Conservation (phyloP, 768 basidiomycete species). For the Lactarius evosmus region DNA sequence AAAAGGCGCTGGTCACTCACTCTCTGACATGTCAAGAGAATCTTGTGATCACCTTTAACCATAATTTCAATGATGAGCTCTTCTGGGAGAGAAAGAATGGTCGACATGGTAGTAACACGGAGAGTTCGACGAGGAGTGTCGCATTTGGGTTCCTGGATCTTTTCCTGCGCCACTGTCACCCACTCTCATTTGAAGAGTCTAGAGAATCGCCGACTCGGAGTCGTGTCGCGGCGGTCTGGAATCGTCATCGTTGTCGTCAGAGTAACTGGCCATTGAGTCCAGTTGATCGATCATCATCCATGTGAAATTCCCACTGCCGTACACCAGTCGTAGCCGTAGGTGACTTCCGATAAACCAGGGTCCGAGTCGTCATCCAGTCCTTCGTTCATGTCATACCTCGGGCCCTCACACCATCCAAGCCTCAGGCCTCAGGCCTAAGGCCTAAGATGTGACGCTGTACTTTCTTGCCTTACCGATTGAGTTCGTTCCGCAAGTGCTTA, state of each 20-base stretch:
- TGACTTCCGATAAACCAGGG: too few species aligned
- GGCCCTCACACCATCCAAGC: too few species aligned
- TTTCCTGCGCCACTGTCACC: background rate
- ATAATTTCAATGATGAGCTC: slow-evolving; percentile 20
- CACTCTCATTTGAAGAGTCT: background rate
- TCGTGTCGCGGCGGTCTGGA: background rate
- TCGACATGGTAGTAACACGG: slow-evolving; percentile 8
- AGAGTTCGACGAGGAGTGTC: background rate
- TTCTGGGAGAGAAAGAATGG: slow-evolving; percentile 16
- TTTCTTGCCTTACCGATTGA: too few species aligned
- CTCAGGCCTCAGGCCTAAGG: too few species aligned
- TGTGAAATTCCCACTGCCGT: background rate
- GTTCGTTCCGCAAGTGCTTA: too few species aligned
- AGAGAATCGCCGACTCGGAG: background rate
- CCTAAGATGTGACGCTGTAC: too few species aligned
- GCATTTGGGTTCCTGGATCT: background rate
- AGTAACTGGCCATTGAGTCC: background rate
- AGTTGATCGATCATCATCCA: background rate
- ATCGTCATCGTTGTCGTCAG: background rate
- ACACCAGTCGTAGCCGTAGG: too few species aligned
- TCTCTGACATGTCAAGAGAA: slow-evolving; percentile 14
- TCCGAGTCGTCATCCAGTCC: too few species aligned
- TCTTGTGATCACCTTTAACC: slow-evolving; percentile 11
- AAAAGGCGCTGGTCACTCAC: background rate
- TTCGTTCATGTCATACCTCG: too few species aligned